Evolutionary conservation across 208 protist species (phyloP).

Genomic region (Crithidia brevicula): DNA sequence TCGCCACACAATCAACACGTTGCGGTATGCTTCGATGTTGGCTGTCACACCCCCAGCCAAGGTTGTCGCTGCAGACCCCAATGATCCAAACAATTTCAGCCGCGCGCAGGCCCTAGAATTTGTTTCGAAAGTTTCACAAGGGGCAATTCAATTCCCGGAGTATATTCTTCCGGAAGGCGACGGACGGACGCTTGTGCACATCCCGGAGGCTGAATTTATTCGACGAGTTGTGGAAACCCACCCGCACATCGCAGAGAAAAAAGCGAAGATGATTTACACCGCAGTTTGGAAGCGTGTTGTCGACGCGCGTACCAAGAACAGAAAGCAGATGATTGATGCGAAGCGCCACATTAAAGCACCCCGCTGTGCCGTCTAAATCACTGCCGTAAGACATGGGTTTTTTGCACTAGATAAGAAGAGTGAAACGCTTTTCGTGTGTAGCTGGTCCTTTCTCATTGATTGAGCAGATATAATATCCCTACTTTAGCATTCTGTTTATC

Average conservation of each 20-base stretch:
- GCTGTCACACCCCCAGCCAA: conserved; percentile 72
- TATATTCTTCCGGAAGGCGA: conserved; percentile 86
- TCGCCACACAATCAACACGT: conserved; percentile 88
- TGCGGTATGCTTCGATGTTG: conserved; percentile 88
- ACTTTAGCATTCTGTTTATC: too few species aligned
- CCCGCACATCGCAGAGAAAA: conserved; percentile 77
- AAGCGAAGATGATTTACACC: conserved; percentile 90
- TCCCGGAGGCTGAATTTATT: conserved; percentile 91
- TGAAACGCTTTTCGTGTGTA: too few species aligned
- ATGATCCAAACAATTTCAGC: conserved; percentile 85
- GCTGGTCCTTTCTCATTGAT: too few species aligned
- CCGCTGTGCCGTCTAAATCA: conserved; percentile 61
- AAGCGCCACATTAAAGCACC: conserved; percentile 60
- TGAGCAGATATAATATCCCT: too few species aligned
- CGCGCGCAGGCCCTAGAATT: conserved; percentile 79
- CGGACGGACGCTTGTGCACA: conserved; percentile 87
- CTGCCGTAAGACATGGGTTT: not conserved
- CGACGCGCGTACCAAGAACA: conserved; percentile 83
- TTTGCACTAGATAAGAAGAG: not conserved
- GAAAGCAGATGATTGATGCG: conserved; percentile 87
- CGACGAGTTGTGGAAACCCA: conserved; percentile 68
- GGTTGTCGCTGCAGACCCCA: conserved; percentile 73
- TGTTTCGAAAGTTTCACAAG: conserved; percentile 60
- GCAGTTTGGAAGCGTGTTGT: conserved; percentile 87
- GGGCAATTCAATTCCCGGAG: conserved; percentile 67